Conservation (phyloP, 768 basidiomycete genomes). For the Rhodotorula babjevae region DNA sequence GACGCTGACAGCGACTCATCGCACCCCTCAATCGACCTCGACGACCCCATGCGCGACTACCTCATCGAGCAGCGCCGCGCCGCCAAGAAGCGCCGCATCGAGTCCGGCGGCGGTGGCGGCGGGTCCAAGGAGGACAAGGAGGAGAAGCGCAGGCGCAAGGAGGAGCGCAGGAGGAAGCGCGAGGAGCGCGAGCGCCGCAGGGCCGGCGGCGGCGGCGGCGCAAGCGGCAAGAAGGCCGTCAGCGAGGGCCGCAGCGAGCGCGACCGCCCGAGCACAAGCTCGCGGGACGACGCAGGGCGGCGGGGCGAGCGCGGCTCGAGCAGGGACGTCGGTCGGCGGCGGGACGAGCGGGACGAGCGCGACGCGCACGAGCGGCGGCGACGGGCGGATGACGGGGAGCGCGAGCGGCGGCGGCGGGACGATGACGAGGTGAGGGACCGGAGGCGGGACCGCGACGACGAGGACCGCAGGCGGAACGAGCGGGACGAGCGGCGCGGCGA, state of each 20-base stretch:
- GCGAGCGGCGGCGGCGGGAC: constrained; percentile 3
- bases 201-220: background rate
- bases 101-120: constrained; percentile 79
- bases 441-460: background rate
- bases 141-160: constrained; percentile 54
- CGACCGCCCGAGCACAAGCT: background rate
- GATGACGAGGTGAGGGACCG: background rate
- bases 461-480: background rate
- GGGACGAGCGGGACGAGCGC: too few species aligned
- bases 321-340: too few species aligned
- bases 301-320: too few species aligned
- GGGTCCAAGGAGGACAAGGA: constrained; percentile 58
- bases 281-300: background rate
- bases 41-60: constrained; percentile 97
- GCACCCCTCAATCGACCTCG: constrained; percentile 71
- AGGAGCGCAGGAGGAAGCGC: constrained; percentile 46
- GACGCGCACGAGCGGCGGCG: background rate
- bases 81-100: constrained; percentile 66
- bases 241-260: background rate
- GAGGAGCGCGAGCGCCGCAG: constrained; percentile 30
- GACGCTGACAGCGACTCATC: constrained; percentile 62
- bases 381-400: background rate
- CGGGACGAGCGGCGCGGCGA: background rate
- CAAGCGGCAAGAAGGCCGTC: background rate
- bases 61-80: constrained; percentile 60